A percentile compares a stretch with the other conserved stretches of the same genome.
Conservation (phyloP, 306 rosid genomes). For the Cucurbita maxima region DNA sequence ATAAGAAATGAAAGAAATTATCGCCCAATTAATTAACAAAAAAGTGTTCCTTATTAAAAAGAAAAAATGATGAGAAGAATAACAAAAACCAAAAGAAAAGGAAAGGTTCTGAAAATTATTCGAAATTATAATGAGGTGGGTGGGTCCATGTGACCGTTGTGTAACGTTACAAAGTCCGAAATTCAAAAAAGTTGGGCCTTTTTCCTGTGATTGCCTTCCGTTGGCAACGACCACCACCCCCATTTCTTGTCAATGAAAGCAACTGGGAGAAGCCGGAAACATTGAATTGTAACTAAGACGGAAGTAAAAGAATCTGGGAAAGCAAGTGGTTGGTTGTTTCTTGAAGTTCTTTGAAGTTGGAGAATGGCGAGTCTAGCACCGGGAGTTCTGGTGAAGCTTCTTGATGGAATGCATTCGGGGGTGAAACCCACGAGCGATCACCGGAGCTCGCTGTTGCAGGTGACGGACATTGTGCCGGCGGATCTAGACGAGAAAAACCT, state of each 20-base stretch:
- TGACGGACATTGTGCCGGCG: constrained; percentile 83
- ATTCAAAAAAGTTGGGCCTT: not conserved
- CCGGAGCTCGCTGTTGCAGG: constrained; percentile 70
- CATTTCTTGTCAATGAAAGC: not conserved
- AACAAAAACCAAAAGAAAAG: no score
- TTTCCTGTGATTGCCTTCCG: not conserved
- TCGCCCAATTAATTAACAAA: not conserved
- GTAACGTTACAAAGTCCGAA: constrained; percentile 2
- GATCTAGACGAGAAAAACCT: constrained; percentile 73
- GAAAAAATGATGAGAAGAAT: not conserved
- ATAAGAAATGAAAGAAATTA: not conserved
- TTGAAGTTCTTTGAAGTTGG: not conserved
- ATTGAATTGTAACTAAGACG: not conserved
- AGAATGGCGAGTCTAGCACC: constrained; percentile 79
- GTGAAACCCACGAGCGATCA: constrained; percentile 61
- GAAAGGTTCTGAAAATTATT: not conserved
- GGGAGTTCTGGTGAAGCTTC: constrained; percentile 67
- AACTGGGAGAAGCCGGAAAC: not conserved
- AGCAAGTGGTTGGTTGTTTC: not conserved
- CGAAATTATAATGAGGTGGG: not conserved
- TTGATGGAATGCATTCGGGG: constrained; percentile 52
- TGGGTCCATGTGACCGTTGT: not conserved
- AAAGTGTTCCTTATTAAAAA: not conserved
- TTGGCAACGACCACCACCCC: not conserved
- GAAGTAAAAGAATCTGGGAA: not conserved